Evolutionary conservation across 345 rosid genomes (phyloP).

Genomic region (Murraya paniculata): DNA sequence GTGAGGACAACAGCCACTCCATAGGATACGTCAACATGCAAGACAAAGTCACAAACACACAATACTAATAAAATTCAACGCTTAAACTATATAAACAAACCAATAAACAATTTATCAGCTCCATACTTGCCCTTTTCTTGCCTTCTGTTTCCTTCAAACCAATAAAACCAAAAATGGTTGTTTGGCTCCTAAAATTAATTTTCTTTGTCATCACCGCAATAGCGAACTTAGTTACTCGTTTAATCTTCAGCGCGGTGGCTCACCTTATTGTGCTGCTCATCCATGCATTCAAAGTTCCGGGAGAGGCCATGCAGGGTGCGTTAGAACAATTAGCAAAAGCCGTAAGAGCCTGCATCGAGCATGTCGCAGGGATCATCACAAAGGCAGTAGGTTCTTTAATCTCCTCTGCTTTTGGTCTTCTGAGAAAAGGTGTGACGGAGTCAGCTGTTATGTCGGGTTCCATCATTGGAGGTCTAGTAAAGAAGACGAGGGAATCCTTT

Average conservation of each 20-base stretch:
- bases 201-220: slow-evolving; percentile 20
- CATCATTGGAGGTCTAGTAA: slow-evolving; percentile 22
- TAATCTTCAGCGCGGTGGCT: slow-evolving; percentile 27
- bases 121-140: slow-evolving; percentile 1
- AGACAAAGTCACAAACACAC: not conserved
- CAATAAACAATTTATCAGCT: not conserved
- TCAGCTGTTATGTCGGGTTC: slow-evolving; percentile 20
- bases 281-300: slow-evolving; percentile 30
- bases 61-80: not conserved
- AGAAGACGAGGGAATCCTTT: slow-evolving; percentile 29
- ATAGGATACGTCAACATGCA: not conserved
- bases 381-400: slow-evolving; percentile 19
- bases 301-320: slow-evolving; percentile 29
- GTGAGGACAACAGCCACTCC: slow-evolving; percentile 16
- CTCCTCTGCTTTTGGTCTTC: slow-evolving; percentile 28
- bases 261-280: slow-evolving; percentile 25
- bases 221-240: slow-evolving; percentile 22
- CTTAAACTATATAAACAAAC: not conserved
- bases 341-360: slow-evolving; percentile 23
- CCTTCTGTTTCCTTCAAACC: not conserved
- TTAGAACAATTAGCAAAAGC: slow-evolving; percentile 28
- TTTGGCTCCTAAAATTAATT: slow-evolving; percentile 22
- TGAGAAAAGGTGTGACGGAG: slow-evolving; percentile 19
- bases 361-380: slow-evolving; percentile 17
- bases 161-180: slow-evolving; percentile 20